Conservation (phyloP, 805 yeast species). For the Kodamaea fukazawae region DNA sequence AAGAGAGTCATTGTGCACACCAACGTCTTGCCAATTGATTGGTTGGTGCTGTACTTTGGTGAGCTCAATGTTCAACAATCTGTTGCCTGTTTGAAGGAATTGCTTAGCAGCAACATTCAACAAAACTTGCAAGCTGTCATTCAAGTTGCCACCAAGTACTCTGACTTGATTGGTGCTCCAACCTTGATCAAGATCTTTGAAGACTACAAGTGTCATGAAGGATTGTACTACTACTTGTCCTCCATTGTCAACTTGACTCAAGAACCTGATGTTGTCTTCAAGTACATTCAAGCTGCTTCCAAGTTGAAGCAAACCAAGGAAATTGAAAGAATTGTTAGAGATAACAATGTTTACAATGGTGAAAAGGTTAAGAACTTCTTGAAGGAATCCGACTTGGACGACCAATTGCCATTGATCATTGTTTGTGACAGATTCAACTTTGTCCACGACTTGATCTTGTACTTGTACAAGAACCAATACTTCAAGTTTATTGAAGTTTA, state of each 20-base stretch:
- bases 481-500: constrained; percentile 96
- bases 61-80: constrained; percentile 93
- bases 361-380: constrained; percentile 96
- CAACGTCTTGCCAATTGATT: constrained; percentile 79
- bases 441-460: constrained; percentile 90
- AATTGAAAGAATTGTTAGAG: constrained; percentile 93
- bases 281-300: constrained; percentile 93
- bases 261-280: constrained; percentile 92
- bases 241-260: constrained; percentile 91
- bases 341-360: constrained; percentile 90
- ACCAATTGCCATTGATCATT: constrained; percentile 93
- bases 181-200: constrained; percentile 88
- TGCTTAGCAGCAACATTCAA: constrained; percentile 72
- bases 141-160: constrained; percentile 95
- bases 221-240: constrained; percentile 89
- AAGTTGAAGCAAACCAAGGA: constrained; percentile 86
- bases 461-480: constrained; percentile 91
- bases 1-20: constrained; percentile 93
- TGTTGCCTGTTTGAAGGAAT: constrained; percentile 79
- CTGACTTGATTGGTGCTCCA: constrained; percentile 86
- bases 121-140: constrained; percentile 90
- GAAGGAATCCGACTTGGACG: constrained; percentile 90
- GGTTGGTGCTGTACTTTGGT: constrained; percentile 92
- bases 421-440: constrained; percentile 91
- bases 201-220: constrained; percentile 88